phyloP scores from a whole-genome alignment of 1,284 basidiomycete species.

The Schizophyllum amplum region DNA sequence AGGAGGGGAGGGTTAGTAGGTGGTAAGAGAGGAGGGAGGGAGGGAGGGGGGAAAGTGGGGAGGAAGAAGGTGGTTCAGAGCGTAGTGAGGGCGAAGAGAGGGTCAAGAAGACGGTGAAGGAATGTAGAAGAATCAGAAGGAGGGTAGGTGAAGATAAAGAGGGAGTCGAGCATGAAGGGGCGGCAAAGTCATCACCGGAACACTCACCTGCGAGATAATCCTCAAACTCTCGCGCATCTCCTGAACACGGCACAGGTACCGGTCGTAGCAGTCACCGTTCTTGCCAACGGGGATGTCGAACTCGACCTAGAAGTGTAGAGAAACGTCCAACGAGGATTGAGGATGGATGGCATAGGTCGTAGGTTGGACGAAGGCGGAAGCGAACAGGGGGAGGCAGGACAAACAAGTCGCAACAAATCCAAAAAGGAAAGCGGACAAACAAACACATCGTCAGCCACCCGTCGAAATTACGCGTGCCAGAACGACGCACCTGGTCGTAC shows the following conservation, averaged over 20 bases:
- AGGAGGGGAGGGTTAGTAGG: not conserved
- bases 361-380: too few species aligned
- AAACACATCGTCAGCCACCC: too few species aligned
- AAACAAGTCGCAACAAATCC: not conserved
- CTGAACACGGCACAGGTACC: constrained; percentile 94
- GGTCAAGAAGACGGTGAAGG: too few species aligned
- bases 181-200: not conserved
- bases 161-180: not conserved
- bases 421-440: too few species aligned
- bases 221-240: constrained; percentile 94
- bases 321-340: not conserved
- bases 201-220: constrained; percentile 73
- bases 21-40: not conserved
- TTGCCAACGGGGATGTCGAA: constrained; percentile 95
- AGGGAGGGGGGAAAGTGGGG: not conserved
- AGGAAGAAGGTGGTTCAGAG: not conserved
- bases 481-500: constrained; percentile 60
- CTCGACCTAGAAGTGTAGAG: constrained; percentile 69
- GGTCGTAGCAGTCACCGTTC: constrained; percentile 96
- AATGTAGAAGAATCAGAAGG: not conserved
- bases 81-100: too few species aligned
- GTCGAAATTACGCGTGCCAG: too few species aligned
- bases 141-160: not conserved
- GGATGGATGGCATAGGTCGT: not conserved
- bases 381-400: not conserved